phyloP scores from a whole-genome alignment of 2,329 filamentous ascomycete genomes.

The Penicillium sp. region DNA sequence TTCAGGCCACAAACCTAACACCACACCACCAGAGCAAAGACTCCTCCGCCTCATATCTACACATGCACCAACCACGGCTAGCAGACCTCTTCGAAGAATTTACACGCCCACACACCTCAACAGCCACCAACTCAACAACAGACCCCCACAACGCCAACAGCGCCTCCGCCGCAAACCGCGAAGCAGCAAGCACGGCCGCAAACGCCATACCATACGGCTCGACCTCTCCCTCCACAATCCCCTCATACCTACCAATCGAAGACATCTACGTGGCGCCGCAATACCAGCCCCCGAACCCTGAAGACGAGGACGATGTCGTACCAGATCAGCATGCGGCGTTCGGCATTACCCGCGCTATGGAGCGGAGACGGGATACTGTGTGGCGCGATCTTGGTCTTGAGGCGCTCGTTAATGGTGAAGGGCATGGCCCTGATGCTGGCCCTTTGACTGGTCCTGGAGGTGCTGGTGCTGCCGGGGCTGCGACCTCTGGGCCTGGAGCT shows the following conservation, averaged over 20 bases:
- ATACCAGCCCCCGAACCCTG: slow-evolving; percentile 63
- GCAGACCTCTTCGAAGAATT: slow-evolving; percentile 54
- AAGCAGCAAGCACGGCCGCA: slow-evolving; percentile 8
- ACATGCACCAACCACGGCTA: slow-evolving; percentile 50
- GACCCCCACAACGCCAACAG: slow-evolving; percentile 4
- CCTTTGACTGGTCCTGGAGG: slow-evolving; percentile 21
- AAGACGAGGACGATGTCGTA: slow-evolving; percentile 67
- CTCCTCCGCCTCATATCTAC: slow-evolving; percentile 50
- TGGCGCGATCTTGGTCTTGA: slow-evolving; percentile 62
- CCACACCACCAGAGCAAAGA: slow-evolving; percentile 47
- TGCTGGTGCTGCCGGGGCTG: slow-evolving; percentile 19
- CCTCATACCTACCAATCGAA: slow-evolving; percentile 54
- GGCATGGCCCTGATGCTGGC: slow-evolving; percentile 18
- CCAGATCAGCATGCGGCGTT: slow-evolving; percentile 68
- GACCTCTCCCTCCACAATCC: slow-evolving; percentile 34
- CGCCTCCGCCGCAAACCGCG: neutral
- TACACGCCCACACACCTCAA: slow-evolving; percentile 46
- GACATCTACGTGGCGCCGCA: slow-evolving; percentile 62
- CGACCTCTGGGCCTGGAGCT: slow-evolving; percentile 17
- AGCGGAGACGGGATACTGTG: slow-evolving; percentile 52
- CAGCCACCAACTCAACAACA: slow-evolving; percentile 4
- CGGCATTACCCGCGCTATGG: slow-evolving; percentile 63
- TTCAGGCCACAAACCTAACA: neutral
- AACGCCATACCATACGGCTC: slow-evolving; percentile 32
- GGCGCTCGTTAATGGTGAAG: slow-evolving; percentile 46